Evolutionary conservation across 1,284 basidiomycete genomes (phyloP), one percentile per base, ranked within the genome.

Genomic region (Heterobasidion annosum): DNA sequence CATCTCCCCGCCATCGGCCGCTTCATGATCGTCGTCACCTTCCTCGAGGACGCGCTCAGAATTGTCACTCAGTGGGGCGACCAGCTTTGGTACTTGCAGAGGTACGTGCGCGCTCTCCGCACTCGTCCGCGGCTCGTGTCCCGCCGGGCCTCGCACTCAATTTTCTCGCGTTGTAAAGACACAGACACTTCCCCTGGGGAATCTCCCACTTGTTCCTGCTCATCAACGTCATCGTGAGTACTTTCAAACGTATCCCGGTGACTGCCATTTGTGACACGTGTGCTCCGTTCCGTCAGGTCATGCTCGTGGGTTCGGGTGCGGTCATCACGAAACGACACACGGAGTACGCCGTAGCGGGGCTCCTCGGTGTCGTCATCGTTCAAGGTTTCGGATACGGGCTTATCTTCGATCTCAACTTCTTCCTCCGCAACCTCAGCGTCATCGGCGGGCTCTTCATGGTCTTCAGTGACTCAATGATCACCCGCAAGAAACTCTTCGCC

Each of bases 21-120:
- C 61, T 98, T 98, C 73, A 74, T 99, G 61, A 99, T 99, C 69
- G 93, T 99, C 54, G 93, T 97, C 46, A 99, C 96, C 5, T 99
- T 99, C 75, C 75, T 96, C 68, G 96, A 99, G 76, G 96, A 99
- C 69, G 93, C 96, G 10, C 73, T 97, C 66, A 78, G 96, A 62
- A 99, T 99, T 68, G 59, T 91, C 58, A 93, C 93, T 9, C 96
- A 98, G 70, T 98, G 93, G 93, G 68, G 80, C 52, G 96, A 99
- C 74, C 96, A 99, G 72, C 81, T 95, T 52, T 98, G 94, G 91
- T 98, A 97, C 70, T 76, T 98, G 64, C 90, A 95, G 71, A 87
- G 85, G 91, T 92, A 63, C 65, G 87, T 79, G 18, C 57, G 56
- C 34, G 18, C n/a, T 59, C 52, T 51, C 53, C 55, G 25, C 35